phyloP scores from a whole-genome alignment of 2,329 filamentous ascomycete genomes.

The Colletotrichum somersetense region DNA sequence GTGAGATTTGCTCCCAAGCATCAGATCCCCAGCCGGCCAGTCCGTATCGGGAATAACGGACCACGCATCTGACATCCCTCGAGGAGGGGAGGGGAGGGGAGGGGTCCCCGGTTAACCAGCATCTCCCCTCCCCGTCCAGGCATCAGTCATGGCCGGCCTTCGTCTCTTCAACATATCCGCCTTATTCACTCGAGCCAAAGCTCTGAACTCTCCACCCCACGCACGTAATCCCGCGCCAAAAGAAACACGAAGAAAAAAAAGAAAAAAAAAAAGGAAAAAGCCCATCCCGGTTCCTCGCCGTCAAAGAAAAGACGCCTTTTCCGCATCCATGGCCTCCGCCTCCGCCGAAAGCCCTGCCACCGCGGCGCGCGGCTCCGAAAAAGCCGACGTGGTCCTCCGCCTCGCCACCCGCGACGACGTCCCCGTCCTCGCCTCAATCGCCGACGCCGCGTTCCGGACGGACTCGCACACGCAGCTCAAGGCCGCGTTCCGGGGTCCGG shows the following conservation, averaged over 20 bases:
- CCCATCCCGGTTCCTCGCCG: neutral
- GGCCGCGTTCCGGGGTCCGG: conserved; percentile 47
- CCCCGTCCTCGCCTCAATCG: conserved; percentile 48
- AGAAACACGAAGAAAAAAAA: too few species aligned
- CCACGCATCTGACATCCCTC: neutral
- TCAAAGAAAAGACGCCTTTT: neutral
- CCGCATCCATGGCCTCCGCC: conserved; percentile 14
- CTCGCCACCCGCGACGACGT: conserved; percentile 45
- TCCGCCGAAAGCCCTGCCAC: neutral
- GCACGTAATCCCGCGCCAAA: neutral
- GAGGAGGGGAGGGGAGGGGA: neutral
- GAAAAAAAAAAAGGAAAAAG: too few species aligned
- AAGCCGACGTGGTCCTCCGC: conserved; percentile 14
- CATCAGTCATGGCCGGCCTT: neutral
- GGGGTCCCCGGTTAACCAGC: neutral
- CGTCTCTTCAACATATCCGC: neutral
- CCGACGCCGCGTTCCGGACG: conserved; percentile 49
- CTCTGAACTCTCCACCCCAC: neutral
- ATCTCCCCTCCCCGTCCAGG: neutral
- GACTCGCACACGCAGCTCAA: conserved; percentile 52
- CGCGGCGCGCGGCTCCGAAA: conserved; percentile 4
- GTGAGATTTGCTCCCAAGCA: neutral
- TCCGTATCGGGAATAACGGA: conserved; percentile 2
- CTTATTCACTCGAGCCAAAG: neutral
- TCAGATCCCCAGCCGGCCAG: neutral